A percentile compares a stretch with the other conserved stretches of the same genome.
Conservation (phyloP, 106 monocot genomes). For the Platanthera zijinensis region DNA sequence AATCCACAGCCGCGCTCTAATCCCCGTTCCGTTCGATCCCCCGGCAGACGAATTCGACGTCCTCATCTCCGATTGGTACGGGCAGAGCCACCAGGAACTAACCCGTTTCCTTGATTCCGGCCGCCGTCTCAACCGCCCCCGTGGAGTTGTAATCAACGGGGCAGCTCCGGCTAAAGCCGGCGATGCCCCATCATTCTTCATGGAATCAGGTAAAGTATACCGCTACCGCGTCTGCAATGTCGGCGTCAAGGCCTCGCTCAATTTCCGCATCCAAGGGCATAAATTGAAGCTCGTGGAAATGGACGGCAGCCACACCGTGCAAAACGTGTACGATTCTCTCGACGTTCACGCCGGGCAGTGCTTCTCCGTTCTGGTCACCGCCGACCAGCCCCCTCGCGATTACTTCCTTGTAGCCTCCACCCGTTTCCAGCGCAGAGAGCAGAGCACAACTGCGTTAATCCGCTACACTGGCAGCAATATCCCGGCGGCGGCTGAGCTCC, state of each 20-base stretch:
- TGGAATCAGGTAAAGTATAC: conserved; percentile 19
- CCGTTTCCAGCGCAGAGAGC: conserved; percentile 16
- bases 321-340: conserved; percentile 37
- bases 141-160: conserved; percentile 24
- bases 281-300: conserved; percentile 40
- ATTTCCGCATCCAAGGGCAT: conserved; percentile 45
- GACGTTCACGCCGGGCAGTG: conserved; percentile 50
- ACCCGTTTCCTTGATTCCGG: conserved; percentile 15
- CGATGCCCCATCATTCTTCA: conserved; percentile 10
- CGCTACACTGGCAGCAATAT: conserved; percentile 22
- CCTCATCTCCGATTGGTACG: conserved; percentile 50
- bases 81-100: conserved; percentile 18
- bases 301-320: conserved; percentile 41
- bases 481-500: conserved; percentile 10
- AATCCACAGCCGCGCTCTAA: conserved; percentile 37
- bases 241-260: conserved; percentile 37
- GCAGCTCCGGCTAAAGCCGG: neutral
- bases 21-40: conserved; percentile 45
- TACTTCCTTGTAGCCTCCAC: conserved; percentile 41
- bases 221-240: conserved; percentile 41
- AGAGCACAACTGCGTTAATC: conserved; percentile 24
- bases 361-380: conserved; percentile 41
- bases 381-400: conserved; percentile 25
- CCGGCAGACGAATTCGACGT: conserved; percentile 43
- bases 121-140: conserved; percentile 15